Evolutionary conservation across 2,329 filamentous ascomycete species (phyloP).

Genomic region (Dactylonectria estremocensis): DNA sequence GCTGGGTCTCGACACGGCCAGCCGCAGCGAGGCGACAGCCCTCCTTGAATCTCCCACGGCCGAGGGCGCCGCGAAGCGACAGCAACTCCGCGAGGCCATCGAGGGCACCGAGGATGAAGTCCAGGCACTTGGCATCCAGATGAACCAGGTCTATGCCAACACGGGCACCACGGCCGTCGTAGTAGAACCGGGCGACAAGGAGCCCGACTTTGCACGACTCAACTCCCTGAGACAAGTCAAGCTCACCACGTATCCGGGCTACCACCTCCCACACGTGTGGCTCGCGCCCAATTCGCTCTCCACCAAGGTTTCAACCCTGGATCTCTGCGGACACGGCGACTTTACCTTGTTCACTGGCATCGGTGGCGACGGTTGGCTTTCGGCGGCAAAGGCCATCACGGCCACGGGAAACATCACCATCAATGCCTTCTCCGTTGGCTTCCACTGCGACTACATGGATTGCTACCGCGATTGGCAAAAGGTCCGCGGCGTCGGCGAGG

Average conservation of each 20-base stretch:
- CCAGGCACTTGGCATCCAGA: constrained; percentile 67
- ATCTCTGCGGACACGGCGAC: constrained; percentile 69
- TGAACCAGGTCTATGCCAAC: constrained; percentile 70
- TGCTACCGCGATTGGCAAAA: constrained; percentile 73
- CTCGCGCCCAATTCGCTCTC: constrained; percentile 51
- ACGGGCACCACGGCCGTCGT: constrained; percentile 52
- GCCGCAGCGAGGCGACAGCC: constrained; percentile 50
- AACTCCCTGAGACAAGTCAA: constrained; percentile 56
- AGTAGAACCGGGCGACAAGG: constrained; percentile 40
- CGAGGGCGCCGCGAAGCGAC: constrained; percentile 45
- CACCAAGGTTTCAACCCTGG: constrained; percentile 66
- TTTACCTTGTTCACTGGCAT: constrained; percentile 69
- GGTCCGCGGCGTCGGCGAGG: constrained; percentile 68
- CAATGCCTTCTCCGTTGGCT: constrained; percentile 68
- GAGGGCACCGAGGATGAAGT: constrained; percentile 59
- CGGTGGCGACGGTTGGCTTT: constrained; percentile 69
- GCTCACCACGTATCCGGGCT: constrained; percentile 66
- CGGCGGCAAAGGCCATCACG: constrained; percentile 60
- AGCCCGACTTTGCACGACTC: background rate
- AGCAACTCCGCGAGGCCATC: constrained; percentile 56
- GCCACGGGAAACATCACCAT: constrained; percentile 63
- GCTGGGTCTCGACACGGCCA: constrained; percentile 52
- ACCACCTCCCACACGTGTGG: constrained; percentile 70
- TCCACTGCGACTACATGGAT: constrained; percentile 72
- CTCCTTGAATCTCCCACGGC: too few species aligned